Percentiles rank a stretch among this genome's conserved stretches.
Evolutionary conservation across 306 rosid species (phyloP).

Genomic region (Heteromeles arbutifolia): DNA sequence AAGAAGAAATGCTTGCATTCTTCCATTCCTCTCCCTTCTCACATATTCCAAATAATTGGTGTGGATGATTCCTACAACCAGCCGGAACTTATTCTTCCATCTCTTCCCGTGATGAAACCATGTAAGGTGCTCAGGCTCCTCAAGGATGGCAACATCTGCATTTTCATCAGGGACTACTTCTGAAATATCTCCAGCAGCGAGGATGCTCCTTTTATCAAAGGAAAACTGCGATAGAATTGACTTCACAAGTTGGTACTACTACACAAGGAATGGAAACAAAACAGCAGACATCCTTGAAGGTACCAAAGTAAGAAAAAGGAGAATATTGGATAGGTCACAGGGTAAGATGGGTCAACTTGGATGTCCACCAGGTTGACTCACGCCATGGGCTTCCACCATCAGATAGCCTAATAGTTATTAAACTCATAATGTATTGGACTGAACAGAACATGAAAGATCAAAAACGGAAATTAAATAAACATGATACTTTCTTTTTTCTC

Average conservation of each 20-base stretch:
- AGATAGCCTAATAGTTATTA: not conserved
- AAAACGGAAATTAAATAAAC: not conserved
- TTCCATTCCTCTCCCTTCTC: conserved; percentile 93
- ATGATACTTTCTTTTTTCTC: not conserved
- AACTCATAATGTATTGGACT: not conserved
- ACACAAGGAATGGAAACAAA: not conserved
- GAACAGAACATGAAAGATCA: not conserved
- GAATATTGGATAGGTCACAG: not conserved
- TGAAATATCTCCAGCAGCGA: conserved; percentile 88
- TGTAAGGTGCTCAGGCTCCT: conserved; percentile 96
- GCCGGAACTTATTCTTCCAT: conserved; percentile 80
- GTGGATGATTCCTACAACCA: conserved; percentile 83
- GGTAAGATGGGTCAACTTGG: not conserved
- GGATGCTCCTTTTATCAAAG: conserved; percentile 84
- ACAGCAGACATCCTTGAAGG: not conserved
- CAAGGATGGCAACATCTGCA: conserved; percentile 91
- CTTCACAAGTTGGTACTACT: conserved; percentile 16
- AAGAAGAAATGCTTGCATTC: conserved; percentile 56
- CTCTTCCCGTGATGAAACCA: conserved; percentile 98
- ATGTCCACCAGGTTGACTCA: not conserved
- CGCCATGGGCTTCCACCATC: not conserved
- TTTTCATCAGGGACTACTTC: conserved; percentile 69
- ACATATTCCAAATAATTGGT: conserved; percentile 95
- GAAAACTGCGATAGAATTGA: conserved; percentile 52
- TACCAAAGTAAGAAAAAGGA: not conserved